Base-by-base conservation (phyloP, 257 asterid species). In the Schizonepeta tenuifolia region DNA sequence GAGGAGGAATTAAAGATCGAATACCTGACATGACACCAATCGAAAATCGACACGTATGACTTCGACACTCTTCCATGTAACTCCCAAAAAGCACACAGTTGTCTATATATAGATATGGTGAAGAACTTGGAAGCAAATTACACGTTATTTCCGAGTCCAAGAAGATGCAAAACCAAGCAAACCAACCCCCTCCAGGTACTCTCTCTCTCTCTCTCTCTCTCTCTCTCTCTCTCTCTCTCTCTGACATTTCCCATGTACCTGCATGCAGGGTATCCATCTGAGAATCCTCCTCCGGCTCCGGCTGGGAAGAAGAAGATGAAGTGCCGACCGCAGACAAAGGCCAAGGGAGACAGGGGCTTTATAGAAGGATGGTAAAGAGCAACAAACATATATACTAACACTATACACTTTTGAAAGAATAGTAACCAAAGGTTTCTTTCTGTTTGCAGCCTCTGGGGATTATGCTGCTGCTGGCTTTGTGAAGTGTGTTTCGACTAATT, bases 381-480 rank as follows among this genome's bases (percentile, higher is more conserved):
- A 1, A 14, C 14, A 46, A 1, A 14, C 14, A 46, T 6, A 2
- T 47, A 14, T 15, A 47, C 54, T 5, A 15, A 47, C 17, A 13
- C 18, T 17, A 14, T 47, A 47, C 54, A 47, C 18, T 47, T 47
- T 14, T 47, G 54, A 47, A 5, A 47, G 21, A 1, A 47, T 47
- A 4, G 1, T 66, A 33, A 65, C 49, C n/a, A 36, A 9, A 33
- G 28, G 67, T 64, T 67, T 58, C 60, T 74, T 40, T 60, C 49
- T 31, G 47, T 65, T 20, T 81, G 86, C 88, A 89, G 96, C 86
- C 81, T 89, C 58, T 81, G 79, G 56, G 96, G 87, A 0, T 75
- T 89, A 2, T 89, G 92, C 65, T 89, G 96, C 89, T 89, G 96
- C 90, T 89, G 94, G 92, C 3, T 89, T 24, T 87, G 93, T 74